Percentiles rank a stretch among this genome's conserved stretches.
Conservation (phyloP, 2,329 filamentous ascomycete genomes). For the Cercospora sp. region DNA sequence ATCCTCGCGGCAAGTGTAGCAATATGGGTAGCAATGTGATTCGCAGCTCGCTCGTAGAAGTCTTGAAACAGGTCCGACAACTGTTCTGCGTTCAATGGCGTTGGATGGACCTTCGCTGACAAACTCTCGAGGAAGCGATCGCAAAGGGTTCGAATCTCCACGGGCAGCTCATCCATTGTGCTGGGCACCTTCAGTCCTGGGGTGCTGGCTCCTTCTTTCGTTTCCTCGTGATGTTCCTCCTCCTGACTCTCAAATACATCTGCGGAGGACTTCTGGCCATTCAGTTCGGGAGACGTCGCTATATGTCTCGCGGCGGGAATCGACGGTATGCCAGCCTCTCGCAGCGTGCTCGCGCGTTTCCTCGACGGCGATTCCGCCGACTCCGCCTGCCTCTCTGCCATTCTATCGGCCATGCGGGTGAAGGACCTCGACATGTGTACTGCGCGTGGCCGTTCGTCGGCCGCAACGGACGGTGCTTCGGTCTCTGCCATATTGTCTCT, state of each 20-base stretch:
- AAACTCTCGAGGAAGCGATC: slow-evolving; percentile 93
- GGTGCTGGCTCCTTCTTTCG: slow-evolving; percentile 28
- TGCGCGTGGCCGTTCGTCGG: slow-evolving; percentile 33
- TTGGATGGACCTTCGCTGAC: slow-evolving; percentile 80
- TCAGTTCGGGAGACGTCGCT: slow-evolving; percentile 39
- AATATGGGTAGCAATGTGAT: slow-evolving; percentile 84
- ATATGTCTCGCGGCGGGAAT: slow-evolving; percentile 48
- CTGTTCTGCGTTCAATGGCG: slow-evolving; percentile 78
- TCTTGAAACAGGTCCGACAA: slow-evolving; percentile 89
- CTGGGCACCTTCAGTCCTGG: slow-evolving; percentile 53
- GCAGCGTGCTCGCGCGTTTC: slow-evolving; percentile 51
- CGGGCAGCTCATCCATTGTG: slow-evolving; percentile 84
- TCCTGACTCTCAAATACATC: slow-evolving; percentile 48
- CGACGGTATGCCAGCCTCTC: slow-evolving; percentile 45
- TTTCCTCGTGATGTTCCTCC: slow-evolving; percentile 39
- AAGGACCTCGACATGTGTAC: slow-evolving; percentile 52
- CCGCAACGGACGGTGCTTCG: slow-evolving; percentile 17
- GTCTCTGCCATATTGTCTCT: slow-evolving; percentile 19
- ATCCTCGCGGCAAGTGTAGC: slow-evolving; percentile 74
- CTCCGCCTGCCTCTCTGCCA: slow-evolving; percentile 45
- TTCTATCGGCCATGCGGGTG: slow-evolving; percentile 49
- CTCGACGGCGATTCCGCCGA: slow-evolving; percentile 40
- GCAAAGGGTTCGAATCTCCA: slow-evolving; percentile 86
- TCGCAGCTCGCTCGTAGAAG: slow-evolving; percentile 80
- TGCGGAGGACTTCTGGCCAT: slow-evolving; percentile 37